A percentile compares a stretch with the other conserved stretches of the same genome.
These are phyloP conservation scores for Spinacia oleracea DNA, from an alignment of 179 eudicot species.

Conservation along the genomic window DNA sequence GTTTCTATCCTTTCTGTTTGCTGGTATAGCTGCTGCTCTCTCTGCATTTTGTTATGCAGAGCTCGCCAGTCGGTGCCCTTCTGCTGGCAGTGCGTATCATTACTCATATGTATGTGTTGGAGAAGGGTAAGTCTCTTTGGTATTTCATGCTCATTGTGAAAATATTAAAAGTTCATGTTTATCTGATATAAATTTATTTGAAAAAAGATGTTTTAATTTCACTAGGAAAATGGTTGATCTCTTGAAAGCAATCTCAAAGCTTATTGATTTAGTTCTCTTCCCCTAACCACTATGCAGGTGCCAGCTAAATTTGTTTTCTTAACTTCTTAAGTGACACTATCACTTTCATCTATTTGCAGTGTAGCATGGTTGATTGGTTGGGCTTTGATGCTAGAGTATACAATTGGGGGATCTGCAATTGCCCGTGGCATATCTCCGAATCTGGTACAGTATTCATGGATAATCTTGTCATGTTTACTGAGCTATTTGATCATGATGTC, in stretches of 20 bases:
- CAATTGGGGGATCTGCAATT: slow-evolving; percentile 92
- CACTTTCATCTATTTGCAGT: slow-evolving; percentile 40
- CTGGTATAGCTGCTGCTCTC: slow-evolving; percentile 93
- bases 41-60: slow-evolving; percentile 98
- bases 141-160: background rate
- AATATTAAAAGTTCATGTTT: background rate
- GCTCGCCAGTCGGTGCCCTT: slow-evolving; percentile 94
- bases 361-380: slow-evolving; percentile 97
- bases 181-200: background rate
- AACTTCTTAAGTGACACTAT: background rate
- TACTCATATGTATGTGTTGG: slow-evolving; percentile 93
- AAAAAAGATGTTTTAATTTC: background rate
- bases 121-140: slow-evolving; percentile 63
- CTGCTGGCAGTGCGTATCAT: slow-evolving; percentile 98
- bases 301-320: too few relatives aligned
- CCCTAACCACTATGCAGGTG: background rate
- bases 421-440: slow-evolving; percentile 99
- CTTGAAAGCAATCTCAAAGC: background rate
- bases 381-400: slow-evolving; percentile 87
- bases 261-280: background rate
- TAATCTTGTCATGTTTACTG: background rate
- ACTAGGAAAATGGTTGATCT: background rate
- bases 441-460: slow-evolving; percentile 45
- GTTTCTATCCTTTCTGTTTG: slow-evolving; percentile 75
- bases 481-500: background rate